These are phyloP conservation scores for Paecilomyces fulvus DNA, from an alignment of 2,329 filamentous ascomycete species.

Conservation along the genomic window DNA sequence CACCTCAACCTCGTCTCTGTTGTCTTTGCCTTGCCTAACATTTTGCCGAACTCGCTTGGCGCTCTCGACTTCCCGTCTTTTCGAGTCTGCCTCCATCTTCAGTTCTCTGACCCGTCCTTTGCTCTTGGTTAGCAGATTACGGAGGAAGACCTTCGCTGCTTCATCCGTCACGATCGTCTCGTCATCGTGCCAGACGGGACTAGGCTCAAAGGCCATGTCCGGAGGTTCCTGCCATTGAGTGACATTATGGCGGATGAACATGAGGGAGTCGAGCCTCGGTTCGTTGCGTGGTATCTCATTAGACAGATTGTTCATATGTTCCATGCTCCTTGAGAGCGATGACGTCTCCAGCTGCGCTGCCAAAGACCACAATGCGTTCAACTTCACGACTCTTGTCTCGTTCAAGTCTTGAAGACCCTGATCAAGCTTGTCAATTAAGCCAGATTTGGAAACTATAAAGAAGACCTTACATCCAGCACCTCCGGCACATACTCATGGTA, in stretches of 20 bases:
- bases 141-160: constrained; percentile 76
- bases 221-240: constrained; percentile 71
- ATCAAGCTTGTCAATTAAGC: neutral
- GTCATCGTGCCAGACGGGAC: constrained; percentile 95
- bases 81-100: constrained; percentile 75
- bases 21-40: constrained; percentile 75
- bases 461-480: constrained; percentile 63
- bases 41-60: constrained; percentile 65
- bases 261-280: constrained; percentile 86
- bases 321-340: constrained; percentile 66
- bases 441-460: neutral
- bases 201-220: constrained; percentile 83
- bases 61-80: constrained; percentile 73
- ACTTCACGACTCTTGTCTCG: constrained; percentile 73
- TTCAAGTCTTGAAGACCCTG: constrained; percentile 77
- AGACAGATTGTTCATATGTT: constrained; percentile 62
- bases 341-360: constrained; percentile 71
- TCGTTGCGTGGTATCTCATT: constrained; percentile 81
- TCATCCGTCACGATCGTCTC: constrained; percentile 80
- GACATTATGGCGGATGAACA: constrained; percentile 94
- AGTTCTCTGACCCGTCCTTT: constrained; percentile 76
- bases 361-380: constrained; percentile 78
- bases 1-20: constrained; percentile 78
- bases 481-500: constrained; percentile 96
- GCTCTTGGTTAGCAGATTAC: constrained; percentile 85